Evolutionary conservation across 495 filamentous ascomycete genomes (phyloP), one percentile per base, ranked within the genome.

Genomic region (Annulohypoxylon bovei): DNA sequence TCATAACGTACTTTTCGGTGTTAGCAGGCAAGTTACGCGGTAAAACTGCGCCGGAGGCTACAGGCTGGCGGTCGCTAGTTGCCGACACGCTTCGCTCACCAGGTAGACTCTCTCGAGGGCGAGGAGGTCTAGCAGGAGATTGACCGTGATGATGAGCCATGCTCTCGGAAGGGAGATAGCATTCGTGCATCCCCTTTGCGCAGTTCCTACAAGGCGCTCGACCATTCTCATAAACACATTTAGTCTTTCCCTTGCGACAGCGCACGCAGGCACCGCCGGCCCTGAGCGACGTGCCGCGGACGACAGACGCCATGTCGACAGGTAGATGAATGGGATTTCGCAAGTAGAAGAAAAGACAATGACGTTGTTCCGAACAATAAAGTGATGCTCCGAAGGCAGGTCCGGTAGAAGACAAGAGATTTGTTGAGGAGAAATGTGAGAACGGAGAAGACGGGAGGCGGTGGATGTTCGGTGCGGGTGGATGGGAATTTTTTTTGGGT

Each of bases 201-300:
- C 83, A 85, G 73, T 85, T 85, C 69, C 81, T 81, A 74, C 83
- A 85, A 18, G 83, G 83, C 14, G 83, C 81, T 39, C 81, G 67
- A 49, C 83, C 83, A 67, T 81, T 84, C 50, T 84, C 82, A 76
- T 85, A 85, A 62, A 85, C 82, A 53, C 83, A 85, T 42, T 84
- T 84, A 16, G 83, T 85, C 70, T 85, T 85, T 77, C 83, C 83
- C 71, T 84, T 85, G 63, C 83, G 83, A 76, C 83, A 85, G 73
- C 83, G 81, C 62, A 84, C 82, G 63, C 83, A 85, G 47, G 83
- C 83, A 68, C 83, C 83, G 76, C 83, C 83, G 71, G 83, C 83
- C 49, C 83, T 77, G 62, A 84, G 82, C 74, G 83, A 83, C 42
- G 82, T 85, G 61, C 81, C 79, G 72, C 83, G 79, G 55, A 81